Evolutionary conservation across 768 basidiomycete genomes (phyloP).

Genomic region (Boletus huronensis): DNA sequence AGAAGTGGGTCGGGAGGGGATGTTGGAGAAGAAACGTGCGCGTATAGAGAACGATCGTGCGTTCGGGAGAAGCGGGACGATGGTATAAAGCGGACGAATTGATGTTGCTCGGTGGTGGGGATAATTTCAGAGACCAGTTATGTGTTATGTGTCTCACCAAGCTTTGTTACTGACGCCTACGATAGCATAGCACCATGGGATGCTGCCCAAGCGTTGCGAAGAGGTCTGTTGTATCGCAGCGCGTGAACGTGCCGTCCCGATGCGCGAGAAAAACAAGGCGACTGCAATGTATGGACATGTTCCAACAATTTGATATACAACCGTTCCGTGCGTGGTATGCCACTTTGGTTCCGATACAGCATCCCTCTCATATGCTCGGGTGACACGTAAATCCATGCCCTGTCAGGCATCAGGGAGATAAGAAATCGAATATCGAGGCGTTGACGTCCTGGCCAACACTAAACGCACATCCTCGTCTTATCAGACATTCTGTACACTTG

Average conservation of each 20-base stretch:
- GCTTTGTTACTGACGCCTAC: constrained; percentile 5
- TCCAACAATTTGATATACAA: constrained; percentile 86
- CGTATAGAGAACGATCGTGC: constrained; percentile 66
- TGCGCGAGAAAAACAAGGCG: constrained; percentile 78
- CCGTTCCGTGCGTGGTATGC: no score
- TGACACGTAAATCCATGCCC: no score
- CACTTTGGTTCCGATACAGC: no score
- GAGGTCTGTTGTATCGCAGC: no score
- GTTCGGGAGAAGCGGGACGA: constrained; percentile 71
- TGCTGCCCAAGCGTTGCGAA: no score
- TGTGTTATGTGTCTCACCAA: constrained; percentile 18
- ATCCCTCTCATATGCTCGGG: no score
- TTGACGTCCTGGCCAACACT: no score
- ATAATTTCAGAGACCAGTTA: constrained; percentile 78
- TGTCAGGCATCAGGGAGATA: no score
- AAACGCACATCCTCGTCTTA: no score
- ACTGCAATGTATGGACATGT: constrained; percentile 99
- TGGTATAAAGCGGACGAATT: constrained; percentile 72
- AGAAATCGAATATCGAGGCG: background rate
- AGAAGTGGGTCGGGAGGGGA: constrained; percentile 75
- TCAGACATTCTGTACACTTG: no score
- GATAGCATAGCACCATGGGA: constrained; percentile 76
- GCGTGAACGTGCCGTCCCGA: constrained; percentile 59
- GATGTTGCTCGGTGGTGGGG: constrained; percentile 77
- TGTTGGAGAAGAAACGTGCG: constrained; percentile 80